phyloP scores from a whole-genome alignment of 1,139 yeast genomes.

The Diutina catenulata region DNA sequence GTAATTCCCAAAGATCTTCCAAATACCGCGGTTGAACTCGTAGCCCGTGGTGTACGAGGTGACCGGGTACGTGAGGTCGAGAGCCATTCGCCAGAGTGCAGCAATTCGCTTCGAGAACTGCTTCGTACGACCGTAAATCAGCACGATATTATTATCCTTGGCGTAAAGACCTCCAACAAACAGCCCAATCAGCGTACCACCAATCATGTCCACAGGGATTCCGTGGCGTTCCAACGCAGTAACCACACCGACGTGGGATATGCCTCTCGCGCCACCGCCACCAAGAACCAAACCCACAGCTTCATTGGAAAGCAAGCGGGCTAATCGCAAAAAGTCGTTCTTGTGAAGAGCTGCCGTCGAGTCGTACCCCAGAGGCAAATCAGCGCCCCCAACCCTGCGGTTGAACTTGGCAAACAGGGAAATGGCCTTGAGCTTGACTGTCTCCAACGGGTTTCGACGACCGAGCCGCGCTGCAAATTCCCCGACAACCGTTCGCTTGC shows the following conservation, averaged over 20 bases:
- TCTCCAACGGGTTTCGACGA: constrained; percentile 20
- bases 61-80: constrained; percentile 86
- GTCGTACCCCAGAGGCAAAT: too few relatives aligned
- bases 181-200: constrained; percentile 95
- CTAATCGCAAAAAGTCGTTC: constrained; percentile 80
- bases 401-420: constrained; percentile 16
- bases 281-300: constrained; percentile 92
- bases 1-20: constrained; percentile 89
- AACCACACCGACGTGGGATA: constrained; percentile 87
- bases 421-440: constrained; percentile 20
- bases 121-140: constrained; percentile 83
- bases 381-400: too few relatives aligned
- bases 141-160: constrained; percentile 79
- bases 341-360: constrained; percentile 32
- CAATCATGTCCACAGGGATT: constrained; percentile 85
- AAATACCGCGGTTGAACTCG: constrained; percentile 90
- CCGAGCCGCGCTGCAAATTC: constrained; percentile 30
- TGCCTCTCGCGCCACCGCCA: constrained; percentile 97
- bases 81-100: constrained; percentile 72
- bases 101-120: constrained; percentile 75
- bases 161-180: constrained; percentile 95
- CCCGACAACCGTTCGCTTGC: constrained; percentile 15
- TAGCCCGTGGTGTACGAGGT: constrained; percentile 95
- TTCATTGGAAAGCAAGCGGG: constrained; percentile 81
- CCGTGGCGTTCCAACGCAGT: constrained; percentile 89